Evolutionary conservation across 2,329 filamentous ascomycete species (phyloP).

Genomic region (Chaetomium strumarium): DNA sequence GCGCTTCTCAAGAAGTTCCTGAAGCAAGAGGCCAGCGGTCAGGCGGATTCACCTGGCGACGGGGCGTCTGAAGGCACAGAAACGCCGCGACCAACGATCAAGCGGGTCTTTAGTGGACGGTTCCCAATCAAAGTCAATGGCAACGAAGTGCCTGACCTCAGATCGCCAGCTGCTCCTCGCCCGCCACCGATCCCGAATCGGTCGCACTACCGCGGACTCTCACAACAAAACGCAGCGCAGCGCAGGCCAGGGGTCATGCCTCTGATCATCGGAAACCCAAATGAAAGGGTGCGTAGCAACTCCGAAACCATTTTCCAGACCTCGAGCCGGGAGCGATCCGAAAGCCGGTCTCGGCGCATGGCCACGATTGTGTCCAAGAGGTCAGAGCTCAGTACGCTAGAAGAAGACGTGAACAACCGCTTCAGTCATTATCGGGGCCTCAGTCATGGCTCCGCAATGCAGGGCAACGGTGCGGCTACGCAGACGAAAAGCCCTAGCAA

Average conservation of each 20-base stretch:
- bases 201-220: conserved; percentile 73
- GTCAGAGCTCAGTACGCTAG: conserved; percentile 56
- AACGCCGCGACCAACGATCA: conserved; percentile 62
- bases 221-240: conserved; percentile 58
- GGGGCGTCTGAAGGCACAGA: conserved; percentile 70
- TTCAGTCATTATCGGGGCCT: conserved; percentile 62
- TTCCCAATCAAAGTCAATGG: conserved; percentile 70
- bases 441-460: conserved; percentile 65
- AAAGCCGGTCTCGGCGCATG: conserved; percentile 57
- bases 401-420: conserved; percentile 58
- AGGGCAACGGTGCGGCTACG: conserved; percentile 38
- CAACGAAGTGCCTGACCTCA: conserved; percentile 59
- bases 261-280: conserved; percentile 60
- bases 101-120: conserved; percentile 57
- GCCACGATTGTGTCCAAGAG: conserved; percentile 55
- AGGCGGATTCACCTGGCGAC: conserved; percentile 52
- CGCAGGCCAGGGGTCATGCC: conserved; percentile 70
- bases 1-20: conserved; percentile 57
- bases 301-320: conserved; percentile 54
- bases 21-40: conserved; percentile 42
- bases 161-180: conserved; percentile 60
- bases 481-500: conserved; percentile 51
- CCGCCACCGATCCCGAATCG: conserved; percentile 73
- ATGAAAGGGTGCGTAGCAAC: conserved; percentile 61
- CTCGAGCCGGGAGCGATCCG: conserved; percentile 42